Evolutionary conservation across 1,284 basidiomycete species (phyloP), one percentile per base, ranked within the genome.

Genomic region (Puccinia hordei): DNA sequence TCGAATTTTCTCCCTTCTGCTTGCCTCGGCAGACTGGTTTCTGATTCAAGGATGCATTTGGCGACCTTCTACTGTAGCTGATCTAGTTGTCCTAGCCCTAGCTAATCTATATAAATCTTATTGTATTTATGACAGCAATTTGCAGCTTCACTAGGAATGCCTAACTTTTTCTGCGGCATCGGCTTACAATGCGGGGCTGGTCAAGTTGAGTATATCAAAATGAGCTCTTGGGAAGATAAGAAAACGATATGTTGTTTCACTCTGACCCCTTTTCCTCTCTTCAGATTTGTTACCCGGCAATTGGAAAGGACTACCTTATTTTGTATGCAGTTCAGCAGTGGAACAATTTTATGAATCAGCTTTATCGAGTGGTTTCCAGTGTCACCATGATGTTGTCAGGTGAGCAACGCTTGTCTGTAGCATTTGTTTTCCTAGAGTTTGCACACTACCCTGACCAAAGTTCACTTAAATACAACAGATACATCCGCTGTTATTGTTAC

Each of bases 301-400:
- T 79, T 35, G 77, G 77, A n/a, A 79, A 57, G 53, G 68, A 79
- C 41, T 79, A 71, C 44, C 27, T 79, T n/a, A 44, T 79, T 33
- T 57, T 79, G 41, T 79, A 79, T 51, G 33, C 66, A 49, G 30
- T 72, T 55, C 65, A 79, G 27, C 65, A 79, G 46, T 79, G 77
- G 77, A 79, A 79, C 46, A 72, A 68, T 33, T 79, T 59, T 53
- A 79, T 79, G 77, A 79, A 79, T 71, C 22, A 53, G 27, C 49
- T 79, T 27, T 79, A 79, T 72, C 49, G 24, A 17, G 53, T 66
- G 22, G 55, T 79, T 38, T 33, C 30, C 15, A 79, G 33, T 44
- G 38, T 61, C n/a, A 79, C 57, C 33, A 51, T 72, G 30, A 79
- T 79, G 75, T 69, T 77, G 49, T 66, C 63, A 53, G 75, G 75